Evolutionary conservation across 257 asterid genomes (phyloP).

Genomic region (Schizonepeta tenuifolia): DNA sequence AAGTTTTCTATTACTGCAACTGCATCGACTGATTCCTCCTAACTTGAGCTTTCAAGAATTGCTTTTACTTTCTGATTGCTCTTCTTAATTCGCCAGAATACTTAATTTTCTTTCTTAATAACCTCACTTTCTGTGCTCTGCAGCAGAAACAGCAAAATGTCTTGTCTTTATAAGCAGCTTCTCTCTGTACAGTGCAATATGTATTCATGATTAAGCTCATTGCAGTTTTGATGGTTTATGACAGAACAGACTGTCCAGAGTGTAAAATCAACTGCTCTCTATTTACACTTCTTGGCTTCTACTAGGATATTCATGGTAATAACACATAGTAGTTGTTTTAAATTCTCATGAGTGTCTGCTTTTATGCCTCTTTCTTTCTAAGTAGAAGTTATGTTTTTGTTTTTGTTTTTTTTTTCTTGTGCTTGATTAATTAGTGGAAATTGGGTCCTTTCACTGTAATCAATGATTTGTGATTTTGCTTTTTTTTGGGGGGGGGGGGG

Average conservation of each 20-base stretch:
- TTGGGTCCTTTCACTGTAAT: background rate
- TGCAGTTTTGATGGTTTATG: slow-evolving; percentile 13
- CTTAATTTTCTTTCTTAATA: background rate
- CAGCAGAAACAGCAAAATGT: background rate
- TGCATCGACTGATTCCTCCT: too few species aligned
- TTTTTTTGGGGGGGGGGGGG: too few species aligned
- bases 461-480: background rate
- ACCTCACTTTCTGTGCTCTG: background rate
- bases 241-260: background rate
- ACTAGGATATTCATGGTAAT: background rate
- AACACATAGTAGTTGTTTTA: background rate
- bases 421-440: background rate
- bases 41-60: too few species aligned
- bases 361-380: background rate
- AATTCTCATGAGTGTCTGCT: background rate
- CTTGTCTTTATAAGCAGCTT: background rate
- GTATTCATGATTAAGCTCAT: background rate
- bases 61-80: too few species aligned
- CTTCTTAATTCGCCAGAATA: too few species aligned
- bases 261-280: background rate
- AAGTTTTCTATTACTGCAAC: too few species aligned
- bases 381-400: background rate
- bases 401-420: background rate
- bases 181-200: background rate
- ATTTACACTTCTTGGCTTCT: background rate